These are phyloP conservation scores for Gilbertella persicaria DNA, from an alignment of 371 early-diverging fungal species.

Conservation along the genomic window DNA sequence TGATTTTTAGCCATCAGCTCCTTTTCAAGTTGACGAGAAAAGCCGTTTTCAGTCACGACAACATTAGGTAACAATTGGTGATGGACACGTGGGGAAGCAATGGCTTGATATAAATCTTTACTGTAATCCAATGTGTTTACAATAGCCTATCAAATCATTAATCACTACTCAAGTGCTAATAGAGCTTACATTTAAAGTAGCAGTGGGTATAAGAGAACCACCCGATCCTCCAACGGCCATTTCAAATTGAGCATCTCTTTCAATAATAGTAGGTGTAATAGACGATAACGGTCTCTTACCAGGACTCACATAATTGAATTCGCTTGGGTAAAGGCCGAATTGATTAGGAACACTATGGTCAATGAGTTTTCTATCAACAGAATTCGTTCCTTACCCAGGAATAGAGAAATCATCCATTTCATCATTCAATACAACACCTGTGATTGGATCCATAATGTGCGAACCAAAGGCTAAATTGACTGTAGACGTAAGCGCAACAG, in stretches of 20 bases:
- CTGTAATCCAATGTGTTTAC: slow-evolving; percentile 76
- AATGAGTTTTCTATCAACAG: neutral
- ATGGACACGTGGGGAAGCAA: slow-evolving; percentile 85
- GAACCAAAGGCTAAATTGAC: slow-evolving; percentile 96
- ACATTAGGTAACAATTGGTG: slow-evolving; percentile 90
- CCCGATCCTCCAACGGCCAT: slow-evolving; percentile 93
- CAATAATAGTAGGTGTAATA: slow-evolving; percentile 86
- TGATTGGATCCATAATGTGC: slow-evolving; percentile 85
- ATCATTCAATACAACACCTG: slow-evolving; percentile 98
- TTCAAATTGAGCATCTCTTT: slow-evolving; percentile 68
- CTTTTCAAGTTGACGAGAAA: slow-evolving; percentile 3
- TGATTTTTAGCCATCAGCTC: slow-evolving; percentile 29
- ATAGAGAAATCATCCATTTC: slow-evolving; percentile 99
- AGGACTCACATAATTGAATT: slow-evolving; percentile 84
- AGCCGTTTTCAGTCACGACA: slow-evolving; percentile 41
- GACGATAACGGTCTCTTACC: slow-evolving; percentile 94
- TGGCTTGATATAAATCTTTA: slow-evolving; percentile 69
- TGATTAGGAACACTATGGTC: slow-evolving; percentile 61
- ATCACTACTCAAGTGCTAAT: neutral
- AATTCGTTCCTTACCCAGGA: slow-evolving; percentile 57
- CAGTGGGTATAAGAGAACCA: slow-evolving; percentile 92
- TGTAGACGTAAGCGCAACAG: slow-evolving; percentile 93
- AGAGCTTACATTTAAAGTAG: slow-evolving; percentile 69
- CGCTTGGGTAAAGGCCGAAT: slow-evolving; percentile 85
- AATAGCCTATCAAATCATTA: slow-evolving; percentile 52